Evolutionary conservation across 2,329 filamentous ascomycete genomes (phyloP), one percentile per base, ranked within the genome.

Genomic region (Epichloe sp.): DNA sequence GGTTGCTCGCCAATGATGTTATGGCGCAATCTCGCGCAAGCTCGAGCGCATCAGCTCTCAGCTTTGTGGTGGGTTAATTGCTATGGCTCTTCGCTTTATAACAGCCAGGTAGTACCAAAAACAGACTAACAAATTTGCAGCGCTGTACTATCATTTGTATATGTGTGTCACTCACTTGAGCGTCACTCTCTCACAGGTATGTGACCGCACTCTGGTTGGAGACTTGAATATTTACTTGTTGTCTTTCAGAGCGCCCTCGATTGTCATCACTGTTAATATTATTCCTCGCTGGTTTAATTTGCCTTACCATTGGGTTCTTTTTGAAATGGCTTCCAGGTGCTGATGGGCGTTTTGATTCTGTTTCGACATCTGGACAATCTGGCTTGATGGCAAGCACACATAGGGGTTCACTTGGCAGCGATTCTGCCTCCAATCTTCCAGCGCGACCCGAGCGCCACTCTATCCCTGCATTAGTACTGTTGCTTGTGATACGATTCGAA

Each of bases 161-260:
- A 73, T 64, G 65, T 77, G 14, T 70, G 68, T 3, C 64, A 68
- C 54, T 71, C 67, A 6, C 59, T 76, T 12, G 69, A 76, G 52
- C 67, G 68, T 40, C 74, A 77, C 56, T 72, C 71, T 19, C 62
- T 78, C 49, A 70, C 73, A 54, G 72, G 76, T 76, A 60, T 51
- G 62, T 55, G 15, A 44, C 19, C 21, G 8, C 12, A 17, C 7
- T 12, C 44, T 31, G 10, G 10, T 36, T 11, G 6, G 19, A 11
- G 4, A 4, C 19, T 21, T 11, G 15, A 40, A 31, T 38, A 37
- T 4, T 15, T 52, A 17, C 52, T 53, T 19, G 52, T 19, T 23
- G 7, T 54, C 61, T 21, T 64, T 40, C 54, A 78, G 76, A 75
- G 56, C 68, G 70, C 42, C 75, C 74, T 1, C 68, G 71, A 12